phyloP scores from a whole-genome alignment of 371 early-diverging fungal genomes.

The Mortierella sp. region DNA sequence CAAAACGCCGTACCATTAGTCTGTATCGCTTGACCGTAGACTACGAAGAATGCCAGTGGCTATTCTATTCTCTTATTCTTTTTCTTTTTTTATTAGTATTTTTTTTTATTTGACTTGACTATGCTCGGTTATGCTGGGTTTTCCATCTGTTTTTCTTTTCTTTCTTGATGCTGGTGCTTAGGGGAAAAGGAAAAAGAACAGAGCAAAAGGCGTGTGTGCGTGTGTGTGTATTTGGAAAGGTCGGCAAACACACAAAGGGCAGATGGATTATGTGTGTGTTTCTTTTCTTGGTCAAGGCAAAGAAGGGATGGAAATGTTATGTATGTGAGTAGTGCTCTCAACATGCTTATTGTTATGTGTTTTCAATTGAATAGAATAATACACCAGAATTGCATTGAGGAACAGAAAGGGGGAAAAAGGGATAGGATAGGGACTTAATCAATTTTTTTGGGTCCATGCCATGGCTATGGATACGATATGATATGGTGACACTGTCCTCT shows the following conservation, averaged over 20 bases:
- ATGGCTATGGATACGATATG: no score
- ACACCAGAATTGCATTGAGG: slow-evolving; percentile 36
- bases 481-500: slow-evolving; percentile 7
- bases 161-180: neutral
- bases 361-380: slow-evolving; percentile 12
- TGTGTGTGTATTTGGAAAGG: neutral
- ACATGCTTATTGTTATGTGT: neutral
- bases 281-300: neutral
- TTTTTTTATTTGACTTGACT: no score
- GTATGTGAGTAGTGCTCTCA: slow-evolving; percentile 3
- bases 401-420: neutral
- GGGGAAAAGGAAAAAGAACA: neutral
- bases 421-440: slow-evolving; percentile 4
- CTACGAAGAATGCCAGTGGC: neutral
- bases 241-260: neutral
- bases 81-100: slow-evolving; percentile 4
- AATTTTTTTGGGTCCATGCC: neutral
- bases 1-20: no score
- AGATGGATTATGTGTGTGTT: slow-evolving; percentile 16
- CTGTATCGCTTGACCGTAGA: neutral
- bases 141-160: neutral
- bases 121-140: no score
- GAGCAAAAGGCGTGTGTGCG: neutral
- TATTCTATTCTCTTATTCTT: slow-evolving; percentile 2
- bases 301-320: neutral